Base-by-base conservation (phyloP, 2,329 filamentous ascomycete genomes). In the Colletotrichum phormii region DNA sequence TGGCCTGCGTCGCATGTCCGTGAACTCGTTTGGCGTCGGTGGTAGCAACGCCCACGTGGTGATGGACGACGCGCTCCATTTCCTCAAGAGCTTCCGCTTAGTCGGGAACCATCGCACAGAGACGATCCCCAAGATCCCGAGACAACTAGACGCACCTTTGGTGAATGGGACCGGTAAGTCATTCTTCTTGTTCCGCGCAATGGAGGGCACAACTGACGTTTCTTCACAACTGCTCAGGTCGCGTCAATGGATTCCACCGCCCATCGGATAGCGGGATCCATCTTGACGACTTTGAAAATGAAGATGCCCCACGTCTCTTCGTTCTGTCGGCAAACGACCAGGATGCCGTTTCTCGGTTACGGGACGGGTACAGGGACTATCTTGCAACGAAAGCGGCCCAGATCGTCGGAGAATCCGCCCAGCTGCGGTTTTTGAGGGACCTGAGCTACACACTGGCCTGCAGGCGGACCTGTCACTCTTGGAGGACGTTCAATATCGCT, bases 1-100 rank as follows among this genome's bases (percentile, higher is more conserved):
- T 0, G 84, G 86, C 8, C 79, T 86, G n/a, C 84, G 87, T 1
- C 85, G 88, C n/a, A 86, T 85, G 54, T 88, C 86, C 69, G 82
- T 90, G 75, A 90, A 90, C 76, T 88, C 85, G 64, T 76, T 76
- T 37, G 74, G 75, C 11, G 71, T 71, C 35, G 74, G 72, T 8
- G 75, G 75, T 26, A 75, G 74, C 18, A 76, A 76, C 13, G 74
- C 75, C 5, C 75, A 76, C 6, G 53, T 69, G 11, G 67, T 76
- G n/a, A 66, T 88, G 29, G 83, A 86, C 57, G 83, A 84, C 42
- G 71, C 71, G 5, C 31, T 73, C 5, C 67, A 73, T n/a, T 73
- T 72, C 57, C 13, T 73, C 2, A 57, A 72, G 58, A 11, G 13
- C 2, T 63, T 72, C 22, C 67, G 67, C 15, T 67, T 73, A 6